These are phyloP conservation scores for Mortierella sp. DNA, from an alignment of 371 early-diverging fungal genomes.

Conservation along the genomic window DNA sequence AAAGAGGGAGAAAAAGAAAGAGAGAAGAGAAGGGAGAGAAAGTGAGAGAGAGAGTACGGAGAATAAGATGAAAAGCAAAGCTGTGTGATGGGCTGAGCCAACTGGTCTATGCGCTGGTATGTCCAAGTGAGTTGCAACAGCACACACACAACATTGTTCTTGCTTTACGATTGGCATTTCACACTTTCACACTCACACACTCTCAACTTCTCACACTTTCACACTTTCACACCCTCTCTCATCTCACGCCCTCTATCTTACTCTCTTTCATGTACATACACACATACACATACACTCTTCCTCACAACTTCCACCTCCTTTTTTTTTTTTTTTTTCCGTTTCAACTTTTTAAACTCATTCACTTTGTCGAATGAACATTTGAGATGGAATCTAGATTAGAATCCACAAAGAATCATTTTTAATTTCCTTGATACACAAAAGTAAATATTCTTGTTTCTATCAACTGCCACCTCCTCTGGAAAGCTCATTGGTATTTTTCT, in stretches of 20 bases:
- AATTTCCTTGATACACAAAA: too few species aligned
- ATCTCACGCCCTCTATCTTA: not conserved
- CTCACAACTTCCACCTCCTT: not conserved
- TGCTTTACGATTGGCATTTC: not conserved
- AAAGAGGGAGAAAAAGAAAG: constrained; percentile 4
- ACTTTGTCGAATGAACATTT: too few species aligned
- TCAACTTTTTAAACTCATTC: too few species aligned
- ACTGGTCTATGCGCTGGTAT: constrained; percentile 5
- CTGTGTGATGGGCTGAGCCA: constrained; percentile 11
- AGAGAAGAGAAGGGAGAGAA: not conserved
- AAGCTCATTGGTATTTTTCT: too few species aligned
- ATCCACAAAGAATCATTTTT: too few species aligned
- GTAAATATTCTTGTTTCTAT: too few species aligned
- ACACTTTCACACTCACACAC: not conserved
- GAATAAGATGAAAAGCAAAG: not conserved
- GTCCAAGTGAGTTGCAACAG: not conserved
- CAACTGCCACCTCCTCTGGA: too few species aligned
- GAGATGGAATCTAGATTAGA: too few species aligned
- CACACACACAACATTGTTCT: not conserved
- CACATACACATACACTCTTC: not conserved
- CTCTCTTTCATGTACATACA: not conserved
- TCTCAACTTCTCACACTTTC: not conserved
- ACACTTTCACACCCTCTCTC: too few species aligned
- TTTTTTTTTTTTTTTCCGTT: too few species aligned
- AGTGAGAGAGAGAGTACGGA: constrained; percentile 2